phyloP scores from a whole-genome alignment of 345 rosid genomes.

The Microcos paniculata region DNA sequence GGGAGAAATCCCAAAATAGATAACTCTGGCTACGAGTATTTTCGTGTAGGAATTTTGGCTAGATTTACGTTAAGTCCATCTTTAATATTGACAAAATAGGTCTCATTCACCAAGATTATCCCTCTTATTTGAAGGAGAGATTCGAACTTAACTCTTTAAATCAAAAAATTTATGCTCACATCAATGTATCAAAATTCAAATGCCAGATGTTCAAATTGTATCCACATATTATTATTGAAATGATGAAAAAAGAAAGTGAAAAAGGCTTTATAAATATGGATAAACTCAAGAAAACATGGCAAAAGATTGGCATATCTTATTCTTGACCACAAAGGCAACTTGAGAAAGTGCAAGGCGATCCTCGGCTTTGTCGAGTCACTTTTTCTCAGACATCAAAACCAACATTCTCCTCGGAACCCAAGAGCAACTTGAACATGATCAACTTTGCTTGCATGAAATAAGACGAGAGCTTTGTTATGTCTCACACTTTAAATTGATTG shows the following conservation, averaged over 20 bases:
- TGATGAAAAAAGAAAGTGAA: neutral
- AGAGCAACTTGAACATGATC: constrained; percentile 7
- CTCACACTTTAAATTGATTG: neutral
- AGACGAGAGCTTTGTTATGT: neutral
- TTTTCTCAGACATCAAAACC: neutral
- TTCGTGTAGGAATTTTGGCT: neutral
- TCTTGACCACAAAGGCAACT: neutral
- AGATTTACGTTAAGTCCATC: neutral
- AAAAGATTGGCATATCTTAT: neutral
- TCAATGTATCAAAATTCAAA: no score
- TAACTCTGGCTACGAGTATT: neutral
- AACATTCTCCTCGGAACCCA: neutral
- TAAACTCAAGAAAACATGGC: neutral
- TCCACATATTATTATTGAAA: neutral
- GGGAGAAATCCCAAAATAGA: neutral
- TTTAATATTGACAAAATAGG: neutral
- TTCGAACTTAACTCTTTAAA: no score
- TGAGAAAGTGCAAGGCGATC: neutral
- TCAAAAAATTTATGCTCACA: no score
- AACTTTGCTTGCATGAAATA: neutral
- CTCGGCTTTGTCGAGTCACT: neutral
- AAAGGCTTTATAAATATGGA: neutral
- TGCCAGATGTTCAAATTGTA: no score
- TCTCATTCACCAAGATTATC: no score
- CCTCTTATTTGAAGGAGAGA: no score